Conservation (phyloP, 176 grass and related monocot genomes). For the Chrysopogon serrulatus region DNA sequence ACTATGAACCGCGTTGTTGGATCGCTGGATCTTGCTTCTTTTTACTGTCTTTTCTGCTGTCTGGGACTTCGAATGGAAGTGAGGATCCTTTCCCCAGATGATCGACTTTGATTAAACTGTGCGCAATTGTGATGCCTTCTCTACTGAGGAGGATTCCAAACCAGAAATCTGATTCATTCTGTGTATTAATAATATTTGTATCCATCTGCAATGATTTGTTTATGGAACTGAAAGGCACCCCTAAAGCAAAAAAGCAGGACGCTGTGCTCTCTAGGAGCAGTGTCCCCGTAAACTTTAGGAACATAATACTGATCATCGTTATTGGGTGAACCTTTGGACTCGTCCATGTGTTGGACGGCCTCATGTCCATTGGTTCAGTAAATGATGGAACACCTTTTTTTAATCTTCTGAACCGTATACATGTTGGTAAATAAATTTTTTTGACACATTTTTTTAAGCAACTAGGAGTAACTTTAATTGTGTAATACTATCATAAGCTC, state of each 20-base stretch:
- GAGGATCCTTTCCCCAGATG: conserved; percentile 67
- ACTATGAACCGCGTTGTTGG: no score
- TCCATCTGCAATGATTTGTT: no score
- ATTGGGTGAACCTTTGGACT: conserved; percentile 56
- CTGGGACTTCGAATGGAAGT: no score
- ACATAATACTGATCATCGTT: conserved; percentile 21
- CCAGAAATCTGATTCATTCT: conserved; percentile 64
- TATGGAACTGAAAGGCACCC: neutral
- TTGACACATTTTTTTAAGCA: no score
- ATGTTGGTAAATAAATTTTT: no score
- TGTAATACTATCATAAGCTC: no score
- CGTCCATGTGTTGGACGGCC: neutral
- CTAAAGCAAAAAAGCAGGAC: conserved; percentile 45
- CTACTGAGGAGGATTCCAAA: conserved; percentile 38
- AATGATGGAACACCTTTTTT: conserved; percentile 46
- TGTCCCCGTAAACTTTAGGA: conserved; percentile 40
- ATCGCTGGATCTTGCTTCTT: no score
- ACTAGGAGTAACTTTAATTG: no score
- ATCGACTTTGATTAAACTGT: conserved; percentile 58
- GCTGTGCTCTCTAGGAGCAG: conserved; percentile 11
- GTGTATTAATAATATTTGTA: no score
- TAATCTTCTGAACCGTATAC: no score
- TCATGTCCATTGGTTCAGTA: conserved; percentile 68
- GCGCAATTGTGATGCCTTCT: conserved; percentile 22
- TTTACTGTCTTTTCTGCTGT: no score